phyloP scores from a whole-genome alignment of 78 protist genomes.

The Salpingoeca rosetta region DNA sequence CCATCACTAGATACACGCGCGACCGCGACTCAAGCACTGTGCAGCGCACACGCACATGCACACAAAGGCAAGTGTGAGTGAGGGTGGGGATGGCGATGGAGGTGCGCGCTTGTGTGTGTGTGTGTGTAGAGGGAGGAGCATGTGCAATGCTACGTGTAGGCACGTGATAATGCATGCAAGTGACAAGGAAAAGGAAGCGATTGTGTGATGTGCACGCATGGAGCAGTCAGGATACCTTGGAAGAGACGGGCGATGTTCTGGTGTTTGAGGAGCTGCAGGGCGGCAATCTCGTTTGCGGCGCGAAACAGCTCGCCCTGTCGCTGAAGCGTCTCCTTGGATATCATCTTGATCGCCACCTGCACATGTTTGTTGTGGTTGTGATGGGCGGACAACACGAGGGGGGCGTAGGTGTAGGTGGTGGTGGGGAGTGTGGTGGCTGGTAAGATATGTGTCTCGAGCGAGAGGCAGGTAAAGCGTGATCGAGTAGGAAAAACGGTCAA shows the following conservation, averaged over 20 bases:
- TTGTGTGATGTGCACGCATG: too few relatives aligned
- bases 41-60: not conserved
- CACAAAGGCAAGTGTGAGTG: not conserved
- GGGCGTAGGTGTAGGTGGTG: too few relatives aligned
- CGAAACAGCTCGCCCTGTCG: slow-evolving; percentile 7
- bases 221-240: not conserved
- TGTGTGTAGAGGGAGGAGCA: too few relatives aligned
- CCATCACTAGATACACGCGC: slow-evolving; percentile 30
- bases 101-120: not conserved
- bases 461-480: too few relatives aligned
- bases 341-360: slow-evolving; percentile 23
- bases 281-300: slow-evolving; percentile 1
- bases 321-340: not conserved
- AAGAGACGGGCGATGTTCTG: slow-evolving; percentile 28
- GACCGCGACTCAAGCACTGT: slow-evolving; percentile 49
- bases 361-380: too few relatives aligned
- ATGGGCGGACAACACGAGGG: too few relatives aligned
- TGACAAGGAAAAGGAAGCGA: too few relatives aligned
- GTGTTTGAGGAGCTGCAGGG: slow-evolving; percentile 30
- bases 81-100: not conserved
- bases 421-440: too few relatives aligned
- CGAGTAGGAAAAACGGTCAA: too few relatives aligned
- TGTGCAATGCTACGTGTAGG: too few relatives aligned
- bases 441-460: too few relatives aligned
- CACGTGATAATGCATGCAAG: too few relatives aligned